These are phyloP conservation scores for Anthoceros angustus DNA, from an alignment of 225 moss, liverwort and hornwort species.

Conservation along the genomic window DNA sequence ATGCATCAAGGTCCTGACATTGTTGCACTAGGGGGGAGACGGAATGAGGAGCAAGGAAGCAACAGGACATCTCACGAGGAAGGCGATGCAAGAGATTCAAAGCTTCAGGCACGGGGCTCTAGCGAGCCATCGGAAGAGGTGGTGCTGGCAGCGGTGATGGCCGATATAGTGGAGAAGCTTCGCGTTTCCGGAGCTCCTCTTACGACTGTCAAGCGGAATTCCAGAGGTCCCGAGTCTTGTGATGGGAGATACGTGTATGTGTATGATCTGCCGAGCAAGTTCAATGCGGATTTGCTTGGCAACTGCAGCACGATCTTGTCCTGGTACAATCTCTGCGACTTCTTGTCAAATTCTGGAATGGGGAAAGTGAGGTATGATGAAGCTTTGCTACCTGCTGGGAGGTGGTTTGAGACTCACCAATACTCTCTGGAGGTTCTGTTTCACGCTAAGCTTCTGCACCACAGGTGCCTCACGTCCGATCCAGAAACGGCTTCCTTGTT, in stretches of 20 bases:
- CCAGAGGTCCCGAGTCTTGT: constrained; percentile 8
- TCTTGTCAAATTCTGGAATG: constrained; percentile 54
- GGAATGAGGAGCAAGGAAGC: no score
- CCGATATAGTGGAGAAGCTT: background rate
- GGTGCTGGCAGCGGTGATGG: background rate
- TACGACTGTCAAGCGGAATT: background rate
- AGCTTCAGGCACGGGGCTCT: no score
- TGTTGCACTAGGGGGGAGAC: no score
- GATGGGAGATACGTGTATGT: constrained; percentile 45
- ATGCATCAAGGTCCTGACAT: no score
- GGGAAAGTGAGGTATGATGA: constrained; percentile 32
- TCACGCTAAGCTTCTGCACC: background rate
- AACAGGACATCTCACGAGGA: no score
- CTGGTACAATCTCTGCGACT: constrained; percentile 77
- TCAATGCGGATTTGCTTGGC: constrained; percentile 52
- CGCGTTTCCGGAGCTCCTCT: background rate
- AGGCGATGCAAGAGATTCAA: no score
- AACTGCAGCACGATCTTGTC: constrained; percentile 49
- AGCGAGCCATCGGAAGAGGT: no score
- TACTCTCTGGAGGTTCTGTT: background rate
- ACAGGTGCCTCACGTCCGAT: background rate
- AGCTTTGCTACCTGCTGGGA: constrained; percentile 38
- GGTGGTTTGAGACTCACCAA: constrained; percentile 3
- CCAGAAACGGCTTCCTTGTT: background rate
- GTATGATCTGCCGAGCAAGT: constrained; percentile 61